Evolutionary conservation across 257 asterid species (phyloP).

Genomic region (Orobanche coerulescens): DNA sequence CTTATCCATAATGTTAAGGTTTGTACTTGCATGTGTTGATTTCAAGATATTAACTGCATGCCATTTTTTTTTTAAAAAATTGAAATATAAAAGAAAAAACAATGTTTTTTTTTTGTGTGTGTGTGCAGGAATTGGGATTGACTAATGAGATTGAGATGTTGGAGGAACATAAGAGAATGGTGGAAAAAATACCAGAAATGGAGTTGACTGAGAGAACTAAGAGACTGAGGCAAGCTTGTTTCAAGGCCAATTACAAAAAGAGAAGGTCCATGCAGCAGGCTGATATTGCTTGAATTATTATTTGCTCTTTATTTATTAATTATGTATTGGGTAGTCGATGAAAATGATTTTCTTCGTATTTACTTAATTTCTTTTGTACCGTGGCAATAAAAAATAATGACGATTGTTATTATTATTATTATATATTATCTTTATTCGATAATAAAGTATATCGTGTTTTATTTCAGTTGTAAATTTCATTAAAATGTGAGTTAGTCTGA

Average conservation of each 20-base stretch:
- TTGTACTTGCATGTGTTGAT: background rate
- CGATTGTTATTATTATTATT: too few relatives aligned
- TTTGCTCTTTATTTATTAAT: background rate
- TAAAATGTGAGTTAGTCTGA: too few relatives aligned
- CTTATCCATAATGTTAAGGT: conserved; percentile 77
- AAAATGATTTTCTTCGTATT: too few relatives aligned
- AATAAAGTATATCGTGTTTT: too few relatives aligned
- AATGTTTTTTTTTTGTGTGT: background rate
- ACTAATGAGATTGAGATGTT: conserved; percentile 55
- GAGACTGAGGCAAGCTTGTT: conserved; percentile 80
- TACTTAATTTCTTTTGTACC: too few relatives aligned
- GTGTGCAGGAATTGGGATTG: conserved; percentile 69
- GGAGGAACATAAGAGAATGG: conserved; percentile 68
- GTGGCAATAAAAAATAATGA: too few relatives aligned
- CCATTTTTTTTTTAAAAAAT: too few relatives aligned
- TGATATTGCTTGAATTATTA: background rate
- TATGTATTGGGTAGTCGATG: too few relatives aligned
- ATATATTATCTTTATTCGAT: too few relatives aligned
- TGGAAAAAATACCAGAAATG: conserved; percentile 59
- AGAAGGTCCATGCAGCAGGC: conserved; percentile 45
- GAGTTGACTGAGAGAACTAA: conserved; percentile 71
- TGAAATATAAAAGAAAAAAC: background rate
- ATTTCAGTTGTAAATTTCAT: too few relatives aligned
- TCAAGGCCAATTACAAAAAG: conserved; percentile 89
- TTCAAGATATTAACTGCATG: too few relatives aligned